Conservation (phyloP, 192 early-diverging fungal species). For the Coemansia sp. region DNA sequence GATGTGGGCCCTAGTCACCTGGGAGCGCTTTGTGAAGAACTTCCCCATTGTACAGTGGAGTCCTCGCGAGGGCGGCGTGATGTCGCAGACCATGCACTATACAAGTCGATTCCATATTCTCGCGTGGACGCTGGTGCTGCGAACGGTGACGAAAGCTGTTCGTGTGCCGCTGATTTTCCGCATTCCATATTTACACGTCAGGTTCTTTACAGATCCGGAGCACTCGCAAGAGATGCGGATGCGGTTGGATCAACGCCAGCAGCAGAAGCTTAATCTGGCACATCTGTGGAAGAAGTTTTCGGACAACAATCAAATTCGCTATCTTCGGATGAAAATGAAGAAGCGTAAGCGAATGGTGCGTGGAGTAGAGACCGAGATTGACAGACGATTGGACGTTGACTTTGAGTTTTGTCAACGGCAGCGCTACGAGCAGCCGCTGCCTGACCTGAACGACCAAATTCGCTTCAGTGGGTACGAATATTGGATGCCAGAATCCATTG, state of each 20-base stretch:
- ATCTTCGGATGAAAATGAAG: constrained; percentile 5
- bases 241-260: constrained; percentile 7
- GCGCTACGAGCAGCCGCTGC: constrained; percentile 10
- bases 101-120: constrained; percentile 40
- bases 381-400: constrained; percentile 13
- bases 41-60: constrained; percentile 51
- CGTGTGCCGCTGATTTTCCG: constrained; percentile 14
- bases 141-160: constrained; percentile 28
- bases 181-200: not conserved
- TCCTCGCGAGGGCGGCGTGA: constrained; percentile 34
- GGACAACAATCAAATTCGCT: not conserved
- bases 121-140: constrained; percentile 39
- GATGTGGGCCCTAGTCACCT: constrained; percentile 45
- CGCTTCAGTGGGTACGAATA: constrained; percentile 25
- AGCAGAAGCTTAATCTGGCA: constrained; percentile 10
- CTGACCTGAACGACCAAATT: not conserved
- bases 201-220: constrained; percentile 17
- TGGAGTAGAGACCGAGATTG: constrained; percentile 33
- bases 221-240: constrained; percentile 8
- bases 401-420: constrained; percentile 15
- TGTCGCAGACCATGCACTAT: constrained; percentile 34
- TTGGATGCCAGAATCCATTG: constrained; percentile 24
- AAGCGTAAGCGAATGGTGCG: constrained; percentile 11
- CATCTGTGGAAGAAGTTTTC: not conserved
- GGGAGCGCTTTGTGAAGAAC: constrained; percentile 45